Conservation (phyloP, 495 filamentous ascomycete species). For the Xylaria curta region DNA sequence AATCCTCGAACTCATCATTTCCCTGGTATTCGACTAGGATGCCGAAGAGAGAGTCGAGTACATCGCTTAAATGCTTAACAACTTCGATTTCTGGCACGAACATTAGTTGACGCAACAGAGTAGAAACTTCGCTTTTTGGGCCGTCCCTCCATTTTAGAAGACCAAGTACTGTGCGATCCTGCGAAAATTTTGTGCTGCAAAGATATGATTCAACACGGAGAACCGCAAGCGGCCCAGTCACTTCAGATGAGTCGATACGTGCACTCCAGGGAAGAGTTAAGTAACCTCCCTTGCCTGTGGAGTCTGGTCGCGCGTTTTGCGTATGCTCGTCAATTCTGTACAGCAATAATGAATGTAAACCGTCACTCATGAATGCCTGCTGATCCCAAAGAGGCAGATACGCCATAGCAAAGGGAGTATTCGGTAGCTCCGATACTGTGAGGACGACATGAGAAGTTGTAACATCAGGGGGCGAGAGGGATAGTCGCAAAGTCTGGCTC, state of each 20-base stretch:
- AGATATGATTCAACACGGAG: constrained; percentile 85
- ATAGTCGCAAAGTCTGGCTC: constrained; percentile 86
- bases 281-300: constrained; percentile 78
- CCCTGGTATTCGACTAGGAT: constrained; percentile 88
- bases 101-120: constrained; percentile 78
- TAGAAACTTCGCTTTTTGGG: constrained; percentile 68
- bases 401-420: constrained; percentile 84
- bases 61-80: constrained; percentile 87
- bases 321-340: constrained; percentile 93
- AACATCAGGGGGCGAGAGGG: constrained; percentile 80
- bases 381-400: constrained; percentile 95
- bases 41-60: constrained; percentile 90
- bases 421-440: constrained; percentile 82
- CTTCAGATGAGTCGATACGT: constrained; percentile 69
- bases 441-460: constrained; percentile 86
- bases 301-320: constrained; percentile 53
- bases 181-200: constrained; percentile 94
- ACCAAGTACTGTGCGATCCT: constrained; percentile 86
- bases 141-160: constrained; percentile 86
- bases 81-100: constrained; percentile 98
- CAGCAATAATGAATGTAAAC: constrained; percentile 77
- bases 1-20: constrained; percentile 88
- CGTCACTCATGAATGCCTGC: constrained; percentile 89
- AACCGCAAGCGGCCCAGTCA: constrained; percentile 76
- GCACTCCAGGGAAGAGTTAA: constrained; percentile 79